Evolutionary conservation across 306 rosid genomes (phyloP), one percentile per base, ranked within the genome.

Genomic region (Inga oerstediana): DNA sequence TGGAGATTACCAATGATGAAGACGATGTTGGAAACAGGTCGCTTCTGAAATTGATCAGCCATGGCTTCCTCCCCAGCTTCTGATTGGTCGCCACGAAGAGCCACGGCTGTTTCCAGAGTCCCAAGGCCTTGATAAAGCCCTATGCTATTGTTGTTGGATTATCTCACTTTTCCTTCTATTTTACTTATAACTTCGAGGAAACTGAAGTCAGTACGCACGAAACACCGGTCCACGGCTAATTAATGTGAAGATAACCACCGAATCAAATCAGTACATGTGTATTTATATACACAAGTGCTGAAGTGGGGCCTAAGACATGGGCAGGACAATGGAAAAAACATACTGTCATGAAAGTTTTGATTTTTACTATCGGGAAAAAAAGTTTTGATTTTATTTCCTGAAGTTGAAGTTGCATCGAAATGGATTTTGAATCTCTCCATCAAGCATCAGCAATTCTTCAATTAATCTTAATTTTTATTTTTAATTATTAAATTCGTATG

Each of bases 1-100:
- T 41, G 6, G 32, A 41, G 76, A 64, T 34, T 82, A 93, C 98
- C 98, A 52, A 90, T 88, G 78, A 96, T 35, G 84, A 95, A 78
- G 85, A 92, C 92, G 88, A 93, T 83, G 79, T 82, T 90, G 77
- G 96, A 87, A 71, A 95, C 80, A 45, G 93, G 89, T 37, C 82
- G 85, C 44, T 85, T 84, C 52, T 79, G 80, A 39, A 84, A 39
- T 72, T 86, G 75, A 20, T 87, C 48, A 61, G 83, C 93, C 80
- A 85, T 64, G 88, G 86, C 82, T 71, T 82, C 91, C 82, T 44
- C 85, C 9, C 81, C 75, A 84, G 84, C 78, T 46, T 84, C 86
- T 7, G 88, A 86, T 83, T 86, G 84, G 48, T 91, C 86, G 52
- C 85, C 91, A 41, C 24, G 84, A 88, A 85, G 69, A 82, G 88